Conservation (phyloP, 1,284 basidiomycete genomes). For the Boletus semigastroideus region DNA sequence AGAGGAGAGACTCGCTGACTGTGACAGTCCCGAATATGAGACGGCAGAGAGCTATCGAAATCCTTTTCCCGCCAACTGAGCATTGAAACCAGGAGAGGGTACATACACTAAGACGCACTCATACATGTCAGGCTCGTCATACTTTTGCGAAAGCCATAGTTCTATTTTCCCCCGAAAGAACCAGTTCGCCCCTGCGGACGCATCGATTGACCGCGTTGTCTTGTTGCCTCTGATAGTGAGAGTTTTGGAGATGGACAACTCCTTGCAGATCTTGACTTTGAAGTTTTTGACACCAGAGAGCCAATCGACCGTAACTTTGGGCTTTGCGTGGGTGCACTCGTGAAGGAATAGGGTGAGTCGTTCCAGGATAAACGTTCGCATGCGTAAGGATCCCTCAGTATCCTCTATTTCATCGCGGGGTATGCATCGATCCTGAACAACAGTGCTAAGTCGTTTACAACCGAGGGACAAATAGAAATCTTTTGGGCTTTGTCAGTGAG, state of each 20-base stretch:
- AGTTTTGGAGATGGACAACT: not conserved
- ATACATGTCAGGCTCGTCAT: constrained; percentile 82
- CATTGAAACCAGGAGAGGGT: not conserved
- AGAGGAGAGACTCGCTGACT: constrained; percentile 80
- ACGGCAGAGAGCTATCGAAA: constrained; percentile 55
- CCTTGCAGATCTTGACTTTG: not conserved
- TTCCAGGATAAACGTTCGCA: not conserved
- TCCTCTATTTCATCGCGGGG: too few species aligned
- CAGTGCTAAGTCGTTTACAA: not conserved
- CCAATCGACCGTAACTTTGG: not conserved
- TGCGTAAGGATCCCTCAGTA: not conserved
- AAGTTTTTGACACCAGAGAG: not conserved
- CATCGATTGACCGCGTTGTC: not conserved
- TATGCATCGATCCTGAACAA: too few species aligned
- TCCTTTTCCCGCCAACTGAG: not conserved
- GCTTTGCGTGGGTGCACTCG: not conserved
- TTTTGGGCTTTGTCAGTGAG: not conserved
- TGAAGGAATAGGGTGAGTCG: not conserved
- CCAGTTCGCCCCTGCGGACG: not conserved
- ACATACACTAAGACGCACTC: constrained; percentile 59
- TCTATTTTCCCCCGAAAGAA: too few species aligned
- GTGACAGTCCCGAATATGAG: constrained; percentile 74
- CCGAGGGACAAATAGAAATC: not conserved
- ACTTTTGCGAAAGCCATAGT: constrained; percentile 70
- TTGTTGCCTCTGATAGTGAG: not conserved